phyloP scores from a whole-genome alignment of 2,329 filamentous ascomycete species.

The Pestalotiopsis sp. region DNA sequence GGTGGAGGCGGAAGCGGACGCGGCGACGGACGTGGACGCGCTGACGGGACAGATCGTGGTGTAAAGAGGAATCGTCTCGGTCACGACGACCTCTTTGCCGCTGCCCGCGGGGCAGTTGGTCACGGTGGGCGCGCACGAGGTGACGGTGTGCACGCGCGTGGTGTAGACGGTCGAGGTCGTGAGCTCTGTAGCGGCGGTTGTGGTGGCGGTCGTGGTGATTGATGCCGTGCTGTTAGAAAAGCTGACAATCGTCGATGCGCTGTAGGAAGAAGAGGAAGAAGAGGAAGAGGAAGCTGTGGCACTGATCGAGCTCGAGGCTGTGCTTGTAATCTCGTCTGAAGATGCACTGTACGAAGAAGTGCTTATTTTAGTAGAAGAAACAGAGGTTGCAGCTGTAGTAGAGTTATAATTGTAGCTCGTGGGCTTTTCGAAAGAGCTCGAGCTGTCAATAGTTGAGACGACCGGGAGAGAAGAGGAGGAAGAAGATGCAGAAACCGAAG shows the following conservation, averaged over 20 bases:
- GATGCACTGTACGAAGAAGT: background rate
- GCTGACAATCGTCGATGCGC: background rate
- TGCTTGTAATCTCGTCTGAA: background rate
- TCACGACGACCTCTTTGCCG: constrained; percentile 40
- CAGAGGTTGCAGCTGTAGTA: background rate
- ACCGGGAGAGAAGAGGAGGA: background rate
- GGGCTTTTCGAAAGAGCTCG: background rate
- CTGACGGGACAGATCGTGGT: constrained; percentile 51
- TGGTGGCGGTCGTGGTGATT: background rate
- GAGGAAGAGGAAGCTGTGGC: background rate
- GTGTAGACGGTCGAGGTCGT: constrained; percentile 32
- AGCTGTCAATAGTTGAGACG: constrained; percentile 9
- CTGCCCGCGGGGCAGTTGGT: constrained; percentile 39
- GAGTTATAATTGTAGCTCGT: background rate
- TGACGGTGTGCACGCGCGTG: constrained; percentile 38
- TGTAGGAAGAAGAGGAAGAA: background rate
- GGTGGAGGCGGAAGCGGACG: background rate
- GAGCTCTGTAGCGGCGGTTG: constrained; percentile 16
- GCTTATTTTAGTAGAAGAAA: background rate
- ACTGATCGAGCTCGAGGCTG: background rate
- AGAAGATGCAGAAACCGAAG: background rate
- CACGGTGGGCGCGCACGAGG: constrained; percentile 34
- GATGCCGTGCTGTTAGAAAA: background rate
- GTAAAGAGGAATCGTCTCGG: constrained; percentile 44
- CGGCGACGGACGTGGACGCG: constrained; percentile 19